A percentile compares a stretch with the other conserved stretches of the same genome.
Conservation (phyloP, 495 filamentous ascomycete genomes). For the Beverwykella pulmonaria region DNA sequence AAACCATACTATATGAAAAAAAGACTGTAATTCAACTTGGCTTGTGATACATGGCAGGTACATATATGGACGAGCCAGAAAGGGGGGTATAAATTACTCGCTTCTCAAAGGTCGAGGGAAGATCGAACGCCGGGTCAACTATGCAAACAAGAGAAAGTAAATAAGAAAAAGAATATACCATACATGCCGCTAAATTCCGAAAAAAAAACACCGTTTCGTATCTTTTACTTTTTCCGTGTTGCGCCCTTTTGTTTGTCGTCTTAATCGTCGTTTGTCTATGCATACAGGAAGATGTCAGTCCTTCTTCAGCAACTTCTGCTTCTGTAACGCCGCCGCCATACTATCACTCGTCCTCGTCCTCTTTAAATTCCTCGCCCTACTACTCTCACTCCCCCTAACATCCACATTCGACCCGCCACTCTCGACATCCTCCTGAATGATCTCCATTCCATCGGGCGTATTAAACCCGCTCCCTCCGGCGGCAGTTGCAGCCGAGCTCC, state of each 20-base stretch:
- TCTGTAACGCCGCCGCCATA: conserved; percentile 14
- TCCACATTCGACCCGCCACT: not conserved
- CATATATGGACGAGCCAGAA: not conserved
- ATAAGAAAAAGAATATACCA: too few species aligned
- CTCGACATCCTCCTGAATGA: not conserved
- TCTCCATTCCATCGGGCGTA: conserved; percentile 33
- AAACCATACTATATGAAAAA: not conserved
- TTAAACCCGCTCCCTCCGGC: conserved; percentile 48
- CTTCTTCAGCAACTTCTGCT: conserved; percentile 6
- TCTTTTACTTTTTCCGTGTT: too few species aligned
- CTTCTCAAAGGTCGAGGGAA: too few species aligned
- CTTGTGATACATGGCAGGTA: too few species aligned
- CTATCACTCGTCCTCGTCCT: conserved; percentile 34
- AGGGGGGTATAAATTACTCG: not conserved
- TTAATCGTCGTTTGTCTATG: too few species aligned
- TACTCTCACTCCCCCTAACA: too few species aligned
- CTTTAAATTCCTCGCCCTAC: conserved; percentile 25
- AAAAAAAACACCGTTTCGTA: too few species aligned
- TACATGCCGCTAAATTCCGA: too few species aligned
- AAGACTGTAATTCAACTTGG: not conserved
- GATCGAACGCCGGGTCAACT: too few species aligned
- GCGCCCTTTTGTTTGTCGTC: too few species aligned
- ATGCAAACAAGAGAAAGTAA: too few species aligned
- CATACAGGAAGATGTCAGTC: too few species aligned
- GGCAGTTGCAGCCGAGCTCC: conserved; percentile 48